phyloP scores from a whole-genome alignment of 1,284 basidiomycete species.

The Papiliotrema nemorosa region DNA sequence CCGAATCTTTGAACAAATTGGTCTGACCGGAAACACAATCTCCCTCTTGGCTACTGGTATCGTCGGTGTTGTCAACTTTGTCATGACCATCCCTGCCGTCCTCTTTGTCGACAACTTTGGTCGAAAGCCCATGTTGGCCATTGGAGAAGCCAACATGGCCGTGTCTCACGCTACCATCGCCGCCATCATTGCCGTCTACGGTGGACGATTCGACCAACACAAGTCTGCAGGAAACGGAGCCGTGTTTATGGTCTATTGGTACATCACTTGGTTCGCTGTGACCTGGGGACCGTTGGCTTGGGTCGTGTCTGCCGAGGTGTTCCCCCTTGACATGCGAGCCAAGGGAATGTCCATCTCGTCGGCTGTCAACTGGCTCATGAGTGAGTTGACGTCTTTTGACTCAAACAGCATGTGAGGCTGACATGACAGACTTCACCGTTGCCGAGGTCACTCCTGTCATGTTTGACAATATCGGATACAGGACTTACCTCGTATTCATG shows the following conservation, averaged over 20 bases:
- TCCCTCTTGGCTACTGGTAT: conserved; percentile 67
- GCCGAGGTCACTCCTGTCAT: conserved; percentile 44
- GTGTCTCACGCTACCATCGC: conserved; percentile 44
- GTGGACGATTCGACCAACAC: conserved; percentile 24
- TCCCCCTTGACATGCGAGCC: conserved; percentile 47
- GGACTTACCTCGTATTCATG: conserved; percentile 48
- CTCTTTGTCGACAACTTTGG: conserved; percentile 47
- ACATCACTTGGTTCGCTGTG: conserved; percentile 42
- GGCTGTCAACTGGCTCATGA: conserved; percentile 34
- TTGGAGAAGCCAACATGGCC: conserved; percentile 44
- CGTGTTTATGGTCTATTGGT: conserved; percentile 41
- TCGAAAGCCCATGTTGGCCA: conserved; percentile 41
- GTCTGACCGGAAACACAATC: conserved; percentile 29
- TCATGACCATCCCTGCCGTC: conserved; percentile 46
- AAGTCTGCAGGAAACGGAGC: conserved; percentile 40
- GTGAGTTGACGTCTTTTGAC: background rate
- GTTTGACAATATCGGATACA: conserved; percentile 40
- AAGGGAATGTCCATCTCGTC: conserved; percentile 46
- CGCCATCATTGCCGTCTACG: conserved; percentile 39
- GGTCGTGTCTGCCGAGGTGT: conserved; percentile 47
- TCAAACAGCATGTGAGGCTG: background rate
- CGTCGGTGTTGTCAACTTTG: conserved; percentile 64
- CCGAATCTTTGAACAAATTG: conserved; percentile 33
- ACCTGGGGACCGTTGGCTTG: conserved; percentile 48
- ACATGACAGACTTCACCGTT: conserved; percentile 40